phyloP scores from a whole-genome alignment of 352 stramenopile species.

The Blastocystis sp. region DNA sequence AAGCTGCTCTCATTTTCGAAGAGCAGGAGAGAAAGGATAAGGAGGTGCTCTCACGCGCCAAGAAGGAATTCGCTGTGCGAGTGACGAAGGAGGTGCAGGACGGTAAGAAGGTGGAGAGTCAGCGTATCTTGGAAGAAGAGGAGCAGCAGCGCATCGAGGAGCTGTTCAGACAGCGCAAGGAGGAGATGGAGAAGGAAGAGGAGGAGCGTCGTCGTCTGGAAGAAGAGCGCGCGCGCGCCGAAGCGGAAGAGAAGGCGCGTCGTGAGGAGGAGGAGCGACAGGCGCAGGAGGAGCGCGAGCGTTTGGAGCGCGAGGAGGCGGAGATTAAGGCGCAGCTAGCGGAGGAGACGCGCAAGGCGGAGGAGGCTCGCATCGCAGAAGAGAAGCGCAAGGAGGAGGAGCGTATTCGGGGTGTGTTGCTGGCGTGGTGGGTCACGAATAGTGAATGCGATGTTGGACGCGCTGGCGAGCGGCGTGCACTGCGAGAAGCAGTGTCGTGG shows the following conservation, averaged over 20 bases:
- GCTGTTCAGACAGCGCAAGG: not conserved
- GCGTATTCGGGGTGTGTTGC: not conserved
- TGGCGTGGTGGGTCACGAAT: not conserved
- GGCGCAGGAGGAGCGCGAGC: conserved; percentile 1
- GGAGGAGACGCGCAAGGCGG: conserved; percentile 1
- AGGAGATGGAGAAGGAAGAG: conserved; percentile 55
- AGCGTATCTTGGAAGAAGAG: conserved; percentile 14
- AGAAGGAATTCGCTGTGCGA: not conserved
- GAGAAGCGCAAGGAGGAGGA: conserved; percentile 23
- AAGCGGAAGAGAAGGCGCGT: not conserved
- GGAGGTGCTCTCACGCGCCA: not conserved
- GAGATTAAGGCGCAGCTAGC: not conserved
- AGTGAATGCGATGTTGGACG: conserved; percentile 34
- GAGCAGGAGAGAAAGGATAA: not conserved
- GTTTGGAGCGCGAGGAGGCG: not conserved
- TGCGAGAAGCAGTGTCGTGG: conserved; percentile 25
- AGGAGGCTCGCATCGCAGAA: not conserved
- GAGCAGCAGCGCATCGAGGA: conserved; percentile 14
- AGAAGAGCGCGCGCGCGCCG: not conserved
- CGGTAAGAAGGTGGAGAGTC: not conserved
- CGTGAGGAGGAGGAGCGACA: conserved; percentile 31
- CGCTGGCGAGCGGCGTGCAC: not conserved
- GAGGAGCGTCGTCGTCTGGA: conserved; percentile 27
- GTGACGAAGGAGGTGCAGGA: not conserved
- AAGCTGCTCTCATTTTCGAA: conserved; percentile 6